phyloP scores from a whole-genome alignment of 1,284 basidiomycete species.

The Sphagnurus paluster region DNA sequence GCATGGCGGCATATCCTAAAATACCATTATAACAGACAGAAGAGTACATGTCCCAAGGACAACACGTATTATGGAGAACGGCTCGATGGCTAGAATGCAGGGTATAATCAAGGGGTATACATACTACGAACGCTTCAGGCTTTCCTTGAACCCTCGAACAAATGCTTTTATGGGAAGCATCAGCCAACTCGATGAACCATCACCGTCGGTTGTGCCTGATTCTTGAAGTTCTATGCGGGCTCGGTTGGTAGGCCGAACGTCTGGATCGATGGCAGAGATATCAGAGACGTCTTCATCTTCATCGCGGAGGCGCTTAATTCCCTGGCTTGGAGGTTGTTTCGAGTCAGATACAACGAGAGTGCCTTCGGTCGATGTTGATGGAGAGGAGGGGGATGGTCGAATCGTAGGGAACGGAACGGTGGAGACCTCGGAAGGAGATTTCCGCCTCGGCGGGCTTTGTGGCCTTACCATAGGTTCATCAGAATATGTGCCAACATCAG shows the following conservation, averaged over 20 bases:
- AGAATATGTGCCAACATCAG: background rate
- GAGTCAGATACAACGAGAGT: constrained; percentile 37
- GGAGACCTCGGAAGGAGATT: constrained; percentile 17
- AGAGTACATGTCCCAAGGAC: constrained; percentile 8
- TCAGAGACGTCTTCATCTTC: constrained; percentile 39
- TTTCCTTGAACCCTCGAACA: constrained; percentile 63
- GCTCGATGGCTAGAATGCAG: background rate
- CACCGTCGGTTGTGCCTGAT: constrained; percentile 41
- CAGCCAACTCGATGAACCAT: constrained; percentile 54
- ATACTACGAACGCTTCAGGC: constrained; percentile 26
- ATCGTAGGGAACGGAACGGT: constrained; percentile 21
- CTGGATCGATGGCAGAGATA: constrained; percentile 29
- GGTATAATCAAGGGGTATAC: constrained; percentile 14
- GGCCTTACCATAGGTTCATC: constrained; percentile 1
- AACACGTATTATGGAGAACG: constrained; percentile 8
- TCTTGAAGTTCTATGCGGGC: constrained; percentile 48
- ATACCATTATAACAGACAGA: constrained; percentile 12
- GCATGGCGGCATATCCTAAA: constrained; percentile 7
- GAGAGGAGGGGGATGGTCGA: constrained; percentile 35
- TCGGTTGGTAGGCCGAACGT: constrained; percentile 45
- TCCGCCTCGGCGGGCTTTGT: constrained; percentile 5
- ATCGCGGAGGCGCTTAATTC: constrained; percentile 52
- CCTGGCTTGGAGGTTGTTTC: constrained; percentile 23
- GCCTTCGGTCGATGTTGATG: constrained; percentile 44
- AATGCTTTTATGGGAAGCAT: constrained; percentile 62